These are phyloP conservation scores for Aspergillus floridensis DNA, from an alignment of 2,329 filamentous ascomycete genomes.

Conservation along the genomic window DNA sequence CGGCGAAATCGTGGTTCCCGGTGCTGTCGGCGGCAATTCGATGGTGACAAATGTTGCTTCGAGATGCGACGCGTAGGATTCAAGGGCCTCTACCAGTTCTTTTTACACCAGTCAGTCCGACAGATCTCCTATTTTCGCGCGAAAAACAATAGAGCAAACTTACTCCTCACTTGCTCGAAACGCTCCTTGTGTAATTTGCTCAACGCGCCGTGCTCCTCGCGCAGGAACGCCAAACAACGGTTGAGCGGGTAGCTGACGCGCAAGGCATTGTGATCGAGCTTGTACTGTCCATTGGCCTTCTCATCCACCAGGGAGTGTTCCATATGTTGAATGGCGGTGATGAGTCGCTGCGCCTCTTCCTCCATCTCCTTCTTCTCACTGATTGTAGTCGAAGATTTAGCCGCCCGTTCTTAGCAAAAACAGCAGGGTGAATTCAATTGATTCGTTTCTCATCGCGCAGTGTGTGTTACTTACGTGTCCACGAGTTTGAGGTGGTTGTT, in stretches of 20 bases:
- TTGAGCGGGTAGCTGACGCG: conserved; percentile 79
- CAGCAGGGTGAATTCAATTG: neutral
- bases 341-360: conserved; percentile 83
- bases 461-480: conserved; percentile 53
- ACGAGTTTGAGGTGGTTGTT: conserved; percentile 86
- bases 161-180: conserved; percentile 93
- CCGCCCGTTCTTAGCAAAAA: conserved; percentile 5
- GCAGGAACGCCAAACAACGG: conserved; percentile 73
- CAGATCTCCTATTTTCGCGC: neutral
- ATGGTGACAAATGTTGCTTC: conserved; percentile 85
- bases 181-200: conserved; percentile 83
- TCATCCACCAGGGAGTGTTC: conserved; percentile 81
- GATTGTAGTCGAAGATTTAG: conserved; percentile 8
- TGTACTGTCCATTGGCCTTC: conserved; percentile 62
- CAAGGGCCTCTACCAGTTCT: conserved; percentile 90
- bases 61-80: conserved; percentile 94
- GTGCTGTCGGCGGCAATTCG: conserved; percentile 75
- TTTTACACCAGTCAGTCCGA: conserved; percentile 24
- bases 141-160: conserved; percentile 30
- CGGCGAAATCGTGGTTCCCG: conserved; percentile 72
- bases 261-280: conserved; percentile 64
- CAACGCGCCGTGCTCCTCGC: conserved; percentile 80
- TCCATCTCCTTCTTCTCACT: conserved; percentile 85
- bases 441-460: neutral
- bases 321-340: conserved; percentile 89